These are phyloP conservation scores for Phaffia rhodozyma DNA, from an alignment of 1,284 basidiomycete genomes.

Conservation along the genomic window DNA sequence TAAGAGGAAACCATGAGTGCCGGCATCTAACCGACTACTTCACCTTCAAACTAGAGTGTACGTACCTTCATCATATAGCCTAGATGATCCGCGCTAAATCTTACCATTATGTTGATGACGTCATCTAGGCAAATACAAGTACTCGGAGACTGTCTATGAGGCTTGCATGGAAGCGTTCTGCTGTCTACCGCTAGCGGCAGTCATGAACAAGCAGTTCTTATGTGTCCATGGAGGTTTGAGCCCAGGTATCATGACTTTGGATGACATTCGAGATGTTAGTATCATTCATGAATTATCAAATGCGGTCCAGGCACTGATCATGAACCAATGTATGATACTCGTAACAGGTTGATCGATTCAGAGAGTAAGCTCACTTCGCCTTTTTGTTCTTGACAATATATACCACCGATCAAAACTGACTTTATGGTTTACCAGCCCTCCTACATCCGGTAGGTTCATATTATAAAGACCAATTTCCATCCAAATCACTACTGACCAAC, in stretches of 20 bases:
- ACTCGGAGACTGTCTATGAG: conserved; percentile 79
- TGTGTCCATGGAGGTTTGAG: conserved; percentile 90
- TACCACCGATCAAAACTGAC: not conserved
- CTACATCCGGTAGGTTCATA: conserved; percentile 54
- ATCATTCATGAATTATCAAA: not conserved
- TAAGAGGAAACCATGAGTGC: conserved; percentile 97
- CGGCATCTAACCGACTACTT: conserved; percentile 93
- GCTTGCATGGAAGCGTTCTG: conserved; percentile 91
- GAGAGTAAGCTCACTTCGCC: conserved; percentile 41
- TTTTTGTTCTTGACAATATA: not conserved
- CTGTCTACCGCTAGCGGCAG: conserved; percentile 74
- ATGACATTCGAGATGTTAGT: conserved; percentile 67
- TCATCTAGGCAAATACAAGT: conserved; percentile 79
- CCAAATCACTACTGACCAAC: no score
- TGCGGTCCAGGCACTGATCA: not conserved
- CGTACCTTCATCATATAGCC: conserved; percentile 29
- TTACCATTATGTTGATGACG: conserved; percentile 8
- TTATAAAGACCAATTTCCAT: no score
- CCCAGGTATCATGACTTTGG: conserved; percentile 78
- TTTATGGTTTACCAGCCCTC: conserved; percentile 43
- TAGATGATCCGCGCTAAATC: conserved; percentile 10
- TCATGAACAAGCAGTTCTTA: conserved; percentile 96
- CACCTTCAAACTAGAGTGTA: conserved; percentile 90
- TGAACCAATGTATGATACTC: not conserved
- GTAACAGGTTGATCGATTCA: conserved; percentile 74